Base-by-base conservation (phyloP, 1,284 basidiomycete genomes). In the Neolentinus lepideus region DNA sequence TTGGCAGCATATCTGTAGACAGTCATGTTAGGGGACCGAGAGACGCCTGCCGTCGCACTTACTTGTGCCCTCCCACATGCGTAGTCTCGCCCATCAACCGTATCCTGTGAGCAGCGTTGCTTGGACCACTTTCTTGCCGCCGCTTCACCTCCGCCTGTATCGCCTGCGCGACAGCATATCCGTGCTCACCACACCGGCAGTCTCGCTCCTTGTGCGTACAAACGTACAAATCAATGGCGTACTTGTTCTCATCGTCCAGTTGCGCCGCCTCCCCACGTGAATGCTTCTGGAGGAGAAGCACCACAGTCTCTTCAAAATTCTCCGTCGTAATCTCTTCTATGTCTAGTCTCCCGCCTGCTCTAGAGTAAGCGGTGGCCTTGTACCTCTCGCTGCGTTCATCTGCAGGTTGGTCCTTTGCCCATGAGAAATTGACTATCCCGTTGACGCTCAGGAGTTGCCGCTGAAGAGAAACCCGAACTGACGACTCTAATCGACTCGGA, bases 31-130 rank as follows among this genome's bases (percentile, higher is more conserved):
- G 24, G 38, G 31, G 45, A 29, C 9, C 27, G 47, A 45, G 56
- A 50, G 27, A 55, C 29, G 12, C 29, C 4, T 31, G 29, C 29
- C 4, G 29, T 6, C 4, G 12, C 46, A 75, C 85, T 65, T 66
- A 92, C 89, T 89, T 80, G 71, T 94, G 92, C 24, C 90, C 90
- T 1, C 92, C 92, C 46, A 94, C 85, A 70, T 94, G 92, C 1
- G 79, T 86, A 12, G 88, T 79, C 61, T 90, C 83, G 1, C 80
- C 80, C 1, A 93, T n/a, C 38, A n/a, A 9, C 16, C 38, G 38
- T 4, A 43, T 43, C n/a, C 38, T 6, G 19, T 43, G 38, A 6
- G 38, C 38, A 43, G 38, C 70, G 54, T 70, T 64, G 9, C 69
- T 60, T 24, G 60, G 58, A 12, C 61, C 54, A 24, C 43, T 45